Conservation (phyloP, 208 protist genomes). For the Tritrichomonas musculus region DNA sequence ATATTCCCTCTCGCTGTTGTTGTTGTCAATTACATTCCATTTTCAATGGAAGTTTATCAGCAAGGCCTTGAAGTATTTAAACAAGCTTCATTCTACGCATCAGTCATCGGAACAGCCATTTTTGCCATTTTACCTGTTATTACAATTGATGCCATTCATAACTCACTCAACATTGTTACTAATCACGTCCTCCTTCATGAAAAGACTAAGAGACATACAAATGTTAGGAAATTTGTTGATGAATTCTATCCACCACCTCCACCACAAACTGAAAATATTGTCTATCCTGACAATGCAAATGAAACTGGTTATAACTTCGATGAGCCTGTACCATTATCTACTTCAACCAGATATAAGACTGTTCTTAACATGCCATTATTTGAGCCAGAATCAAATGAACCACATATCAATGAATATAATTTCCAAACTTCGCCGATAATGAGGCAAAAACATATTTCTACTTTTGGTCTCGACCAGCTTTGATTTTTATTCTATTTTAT, state of each 20-base stretch:
- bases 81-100: background rate
- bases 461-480: conserved; percentile 10
- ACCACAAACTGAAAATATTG: background rate
- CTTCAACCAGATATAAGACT: background rate
- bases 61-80: background rate
- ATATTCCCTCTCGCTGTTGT: background rate
- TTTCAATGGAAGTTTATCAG: background rate
- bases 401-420: background rate
- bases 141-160: background rate
- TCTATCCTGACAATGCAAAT: background rate
- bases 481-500: background rate
- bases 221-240: background rate
- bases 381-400: background rate
- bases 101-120: background rate
- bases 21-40: background rate
- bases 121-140: background rate
- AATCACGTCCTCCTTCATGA: background rate
- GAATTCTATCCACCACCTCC: background rate
- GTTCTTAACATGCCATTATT: too few relatives aligned
- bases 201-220: background rate
- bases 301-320: background rate
- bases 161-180: background rate
- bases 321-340: background rate
- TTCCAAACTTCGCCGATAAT: background rate
- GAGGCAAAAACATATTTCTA: background rate